Percentiles rank a stretch among this genome's conserved stretches.
Evolutionary conservation across 768 basidiomycete genomes (phyloP).

Genomic region (Mycena belliarum): DNA sequence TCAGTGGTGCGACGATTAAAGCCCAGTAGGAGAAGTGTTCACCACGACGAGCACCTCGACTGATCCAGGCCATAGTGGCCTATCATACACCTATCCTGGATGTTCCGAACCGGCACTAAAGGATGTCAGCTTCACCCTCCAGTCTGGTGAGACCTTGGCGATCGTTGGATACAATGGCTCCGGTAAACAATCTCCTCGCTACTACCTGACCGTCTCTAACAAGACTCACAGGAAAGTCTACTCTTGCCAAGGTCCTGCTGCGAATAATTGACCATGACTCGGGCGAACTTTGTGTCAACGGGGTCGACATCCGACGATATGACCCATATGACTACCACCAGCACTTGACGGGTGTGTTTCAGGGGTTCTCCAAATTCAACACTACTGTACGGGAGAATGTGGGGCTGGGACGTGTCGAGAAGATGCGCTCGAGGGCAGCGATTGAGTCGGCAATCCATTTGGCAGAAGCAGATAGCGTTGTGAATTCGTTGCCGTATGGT

Average conservation of each 20-base stretch:
- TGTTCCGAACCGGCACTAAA: conserved; percentile 63
- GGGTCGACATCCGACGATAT: conserved; percentile 62
- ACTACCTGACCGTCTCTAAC: conserved; percentile 14
- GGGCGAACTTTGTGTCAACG: conserved; percentile 72
- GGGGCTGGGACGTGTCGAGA: conserved; percentile 76
- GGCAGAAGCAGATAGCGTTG: conserved; percentile 69
- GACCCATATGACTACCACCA: conserved; percentile 71
- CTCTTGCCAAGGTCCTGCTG: conserved; percentile 78
- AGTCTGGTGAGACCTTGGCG: conserved; percentile 78
- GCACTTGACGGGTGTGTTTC: conserved; percentile 80
- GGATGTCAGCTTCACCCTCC: conserved; percentile 68
- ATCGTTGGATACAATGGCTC: conserved; percentile 87
- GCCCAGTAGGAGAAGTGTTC: conserved; percentile 53
- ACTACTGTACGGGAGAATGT: conserved; percentile 81
- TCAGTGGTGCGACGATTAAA: conserved; percentile 68
- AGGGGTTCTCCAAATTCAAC: conserved; percentile 81
- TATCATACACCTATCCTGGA: conserved; percentile 83
- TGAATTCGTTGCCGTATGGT: conserved; percentile 68
- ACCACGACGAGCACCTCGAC: conserved; percentile 3
- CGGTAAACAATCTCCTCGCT: conserved; percentile 44
- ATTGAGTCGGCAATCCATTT: conserved; percentile 67
- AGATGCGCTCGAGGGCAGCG: conserved; percentile 55
- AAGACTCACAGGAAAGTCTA: conserved; percentile 74
- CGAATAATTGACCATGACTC: conserved; percentile 76
- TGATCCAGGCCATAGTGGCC: conserved; percentile 36